Base-by-base conservation (phyloP, 148 eudicot genomes). In the Rhododendron mucronatum region DNA sequence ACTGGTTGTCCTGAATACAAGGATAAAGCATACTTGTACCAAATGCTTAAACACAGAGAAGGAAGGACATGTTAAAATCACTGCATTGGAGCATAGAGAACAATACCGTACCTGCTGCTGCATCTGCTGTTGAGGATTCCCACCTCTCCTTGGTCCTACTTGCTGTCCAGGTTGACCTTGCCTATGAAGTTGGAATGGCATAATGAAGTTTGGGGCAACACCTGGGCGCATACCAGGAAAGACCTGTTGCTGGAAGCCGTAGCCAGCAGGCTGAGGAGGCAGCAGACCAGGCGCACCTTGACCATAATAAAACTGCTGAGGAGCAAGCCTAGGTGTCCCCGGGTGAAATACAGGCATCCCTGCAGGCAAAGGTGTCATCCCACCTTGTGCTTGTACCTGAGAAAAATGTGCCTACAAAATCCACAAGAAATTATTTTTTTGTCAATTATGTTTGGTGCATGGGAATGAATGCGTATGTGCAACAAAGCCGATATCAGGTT, bases 391-490 rank as follows among this genome's bases (percentile, higher is more conserved):
- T 59, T 82, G 86, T 67, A 85, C 45, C 74, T 92, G 95, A 61
- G 93, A 86, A 84, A 94, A 93, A 35, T 89, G 93, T 73, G 95
- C 91, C 95, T 94, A 87, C 39, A 28, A 84, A 53, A 51, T 8
- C 41, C 41, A 7, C 18, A 14, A 33, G 0, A 33, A 30, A 15
- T 26, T 28, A 28, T 15, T n/a, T 15, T 8, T 65, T 50, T 8
- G 4, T 44, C 48, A 78, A 45, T 45, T 45, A 45, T 78, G 80
- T 55, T 30, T 30, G 37, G 75, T 69, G 75, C 37, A 28, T 7
- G 45, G 55, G 48, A 50, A 82, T 82, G 41, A 33, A 12, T 10
- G 63, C 50, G 30, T 23, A 30, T 18, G 14, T 9, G 45, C 28
- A 5, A 2, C 30, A 41, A 61, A 33, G 59, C 48, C 28, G 5